Base-by-base conservation (phyloP, 495 filamentous ascomycete species). In the Chaetomium cochliodes region DNA sequence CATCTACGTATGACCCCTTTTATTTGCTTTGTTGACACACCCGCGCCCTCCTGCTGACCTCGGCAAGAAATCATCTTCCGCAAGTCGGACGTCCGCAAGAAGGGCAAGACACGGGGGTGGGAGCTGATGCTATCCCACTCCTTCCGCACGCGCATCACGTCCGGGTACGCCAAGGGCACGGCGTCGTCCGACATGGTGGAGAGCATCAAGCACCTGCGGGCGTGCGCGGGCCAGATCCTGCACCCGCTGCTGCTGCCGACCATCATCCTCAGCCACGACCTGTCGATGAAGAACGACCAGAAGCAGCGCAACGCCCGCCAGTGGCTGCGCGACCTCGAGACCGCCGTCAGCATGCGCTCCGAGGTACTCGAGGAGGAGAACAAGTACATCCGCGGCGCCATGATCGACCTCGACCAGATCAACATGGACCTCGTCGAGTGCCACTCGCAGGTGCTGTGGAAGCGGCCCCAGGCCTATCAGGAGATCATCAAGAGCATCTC, bases 351-450 rank as follows among this genome's bases (percentile, higher is more conserved):
- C 62, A 79, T 85, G 82, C 81, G 83, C 25, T 74, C 74, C 28
- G 83, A 84, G 69, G 81, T 84, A 33, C 77, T 78, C 65, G 76
- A 74, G 50, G 81, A 85, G 65, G 78, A 72, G 53, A 64, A 46
- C 57, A 60, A 73, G 56, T 81, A 82, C 68, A 67, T 76, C 52
- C 79, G 80, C 60, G 77, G 81, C 20, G 71, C 73, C n/a, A 73
- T 78, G 37, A 74, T 85, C 55, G 80, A 85, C 64, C 68, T 85
- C 9, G 82, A 85, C 65, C 74, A 77, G 47, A 79, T 85, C 69
- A 85, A 84, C 65, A 74, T 79, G 60, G 81, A 85, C 63, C 70
- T 85, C 20, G 83, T 85, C 28, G 83, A 85, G 65, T 85, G 83
- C 63, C 82, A 85, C 64, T 77, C 74, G 9, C 83, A 82, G 65